Evolutionary conservation across 352 stramenopile genomes (phyloP), one percentile per base, ranked within the genome.

Genomic region (Pythium sukuiense): DNA sequence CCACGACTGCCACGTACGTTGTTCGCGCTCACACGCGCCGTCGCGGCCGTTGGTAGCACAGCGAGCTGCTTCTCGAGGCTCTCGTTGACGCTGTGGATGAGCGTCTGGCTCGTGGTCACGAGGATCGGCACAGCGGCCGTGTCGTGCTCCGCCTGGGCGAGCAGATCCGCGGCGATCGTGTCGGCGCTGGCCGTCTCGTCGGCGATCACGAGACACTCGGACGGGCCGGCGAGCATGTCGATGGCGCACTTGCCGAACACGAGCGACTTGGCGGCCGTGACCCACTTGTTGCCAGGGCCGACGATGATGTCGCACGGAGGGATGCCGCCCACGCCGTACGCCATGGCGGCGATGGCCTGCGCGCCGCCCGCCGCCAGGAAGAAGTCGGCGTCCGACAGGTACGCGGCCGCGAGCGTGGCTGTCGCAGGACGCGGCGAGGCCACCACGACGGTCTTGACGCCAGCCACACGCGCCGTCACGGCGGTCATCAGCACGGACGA

Each of bases 171-270:
- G 2, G 85, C 85, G 61, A 93, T 92, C 1, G 79, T 92, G 29
- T 76, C 75, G 12, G 80, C 72, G 58, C 81, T 87, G 0, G 95
- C 77, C 8, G 78, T 96, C 7, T 93, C 83, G 71, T 99, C 97
- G 13, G 95, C 97, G 76, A 99, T 97, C 2, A 99, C 97, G 54
- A 99, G 87, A 27, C 98, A 98, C 78, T 99, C 97, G 24, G 92
- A 98, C 9, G 97, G 97, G 16, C 97, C 97, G 0, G 97, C 97
- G 32, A 99, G 79, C 97, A 99, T 99, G 81, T 99, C 97, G 76
- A 99, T 99, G 18, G 93, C 96, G 74, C 96, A 99, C 67, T 97
- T 95, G 71, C 93, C 96, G 72, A 90, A 97, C 43, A 99, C 96
- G 16, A 99, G 88, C 35, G 87, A 97, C 78, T 99, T 99, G 59